Evolutionary conservation across 1,284 basidiomycete genomes (phyloP).

Genomic region (Agaricales sp.): DNA sequence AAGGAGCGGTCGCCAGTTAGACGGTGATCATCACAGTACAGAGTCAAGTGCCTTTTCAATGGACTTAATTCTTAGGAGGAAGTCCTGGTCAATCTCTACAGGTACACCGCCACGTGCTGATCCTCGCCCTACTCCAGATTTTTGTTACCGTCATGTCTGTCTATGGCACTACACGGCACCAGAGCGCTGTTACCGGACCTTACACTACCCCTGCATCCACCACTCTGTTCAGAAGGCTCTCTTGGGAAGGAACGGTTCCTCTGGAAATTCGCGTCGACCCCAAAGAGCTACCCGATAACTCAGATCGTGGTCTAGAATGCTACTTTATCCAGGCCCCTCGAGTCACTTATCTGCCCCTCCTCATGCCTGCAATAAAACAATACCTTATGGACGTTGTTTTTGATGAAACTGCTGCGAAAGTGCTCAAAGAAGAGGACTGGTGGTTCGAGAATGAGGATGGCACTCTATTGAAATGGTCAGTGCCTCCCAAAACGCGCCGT

Average conservation of each 20-base stretch:
- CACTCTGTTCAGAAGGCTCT: constrained; percentile 68
- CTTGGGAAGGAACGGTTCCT: constrained; percentile 81
- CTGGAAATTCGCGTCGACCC: constrained; percentile 77
- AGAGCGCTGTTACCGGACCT: constrained; percentile 29
- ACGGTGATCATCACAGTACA: too few relatives aligned
- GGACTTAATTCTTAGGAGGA: too few relatives aligned
- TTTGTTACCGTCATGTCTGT: constrained; percentile 36
- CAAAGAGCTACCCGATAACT: constrained; percentile 78
- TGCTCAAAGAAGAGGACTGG: constrained; percentile 79
- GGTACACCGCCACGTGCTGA: too few relatives aligned
- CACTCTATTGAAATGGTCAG: constrained; percentile 73
- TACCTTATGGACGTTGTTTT: constrained; percentile 86
- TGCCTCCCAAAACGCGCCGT: constrained; percentile 8
- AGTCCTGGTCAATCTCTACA: too few relatives aligned
- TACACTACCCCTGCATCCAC: constrained; percentile 40
- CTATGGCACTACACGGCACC: constrained; percentile 46
- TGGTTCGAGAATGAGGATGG: constrained; percentile 87
- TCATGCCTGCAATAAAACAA: constrained; percentile 76
- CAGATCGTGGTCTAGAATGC: constrained; percentile 77
- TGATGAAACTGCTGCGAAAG: constrained; percentile 65
- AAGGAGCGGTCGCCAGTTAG: too few relatives aligned
- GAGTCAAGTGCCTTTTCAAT: too few relatives aligned
- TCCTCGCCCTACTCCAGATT: too few relatives aligned
- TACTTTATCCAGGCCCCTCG: constrained; percentile 83
- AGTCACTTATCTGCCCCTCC: constrained; percentile 84